A percentile compares a stretch with the other conserved stretches of the same genome.
Conservation (phyloP, 2,329 filamentous ascomycete genomes). For the Calonectria ilicicola region DNA sequence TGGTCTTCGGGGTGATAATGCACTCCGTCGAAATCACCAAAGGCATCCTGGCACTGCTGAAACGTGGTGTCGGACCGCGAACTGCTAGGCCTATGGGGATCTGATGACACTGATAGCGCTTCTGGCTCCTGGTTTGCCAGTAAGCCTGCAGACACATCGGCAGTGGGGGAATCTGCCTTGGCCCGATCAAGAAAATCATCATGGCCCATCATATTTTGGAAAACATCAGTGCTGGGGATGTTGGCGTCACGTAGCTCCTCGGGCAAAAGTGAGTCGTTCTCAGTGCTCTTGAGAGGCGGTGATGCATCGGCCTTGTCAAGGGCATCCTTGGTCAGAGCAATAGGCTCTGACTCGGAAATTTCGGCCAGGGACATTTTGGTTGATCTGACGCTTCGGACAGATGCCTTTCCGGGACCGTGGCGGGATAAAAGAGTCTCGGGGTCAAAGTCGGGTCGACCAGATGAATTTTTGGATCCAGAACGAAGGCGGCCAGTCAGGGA, state of each 20-base stretch:
- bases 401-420: slow-evolving; percentile 67
- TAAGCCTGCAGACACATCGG: slow-evolving; percentile 25
- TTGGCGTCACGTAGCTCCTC: slow-evolving; percentile 51
- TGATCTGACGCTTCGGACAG: slow-evolving; percentile 62
- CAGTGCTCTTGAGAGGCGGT: slow-evolving; percentile 51
- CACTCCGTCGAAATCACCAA: slow-evolving; percentile 85
- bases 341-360: slow-evolving; percentile 68
- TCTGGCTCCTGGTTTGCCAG: slow-evolving; percentile 32
- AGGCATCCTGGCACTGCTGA: slow-evolving; percentile 75
- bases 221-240: slow-evolving; percentile 46
- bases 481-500: slow-evolving; percentile 69
- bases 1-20: slow-evolving; percentile 72
- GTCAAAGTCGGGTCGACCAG: slow-evolving; percentile 55
- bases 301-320: slow-evolving; percentile 66
- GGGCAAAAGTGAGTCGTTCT: slow-evolving; percentile 53
- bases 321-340: slow-evolving; percentile 61
- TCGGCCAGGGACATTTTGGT: slow-evolving; percentile 65
- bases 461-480: slow-evolving; percentile 66
- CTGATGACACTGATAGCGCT: slow-evolving; percentile 26
- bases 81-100: slow-evolving; percentile 51
- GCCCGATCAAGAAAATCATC: slow-evolving; percentile 33
- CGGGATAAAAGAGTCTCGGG: slow-evolving; percentile 57
- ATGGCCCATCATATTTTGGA: slow-evolving; percentile 49
- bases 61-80: slow-evolving; percentile 71
- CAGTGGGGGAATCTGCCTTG: slow-evolving; percentile 13